Evolutionary conservation across 208 protist species (phyloP).

Genomic region (Wallacemonas rigidus): DNA sequence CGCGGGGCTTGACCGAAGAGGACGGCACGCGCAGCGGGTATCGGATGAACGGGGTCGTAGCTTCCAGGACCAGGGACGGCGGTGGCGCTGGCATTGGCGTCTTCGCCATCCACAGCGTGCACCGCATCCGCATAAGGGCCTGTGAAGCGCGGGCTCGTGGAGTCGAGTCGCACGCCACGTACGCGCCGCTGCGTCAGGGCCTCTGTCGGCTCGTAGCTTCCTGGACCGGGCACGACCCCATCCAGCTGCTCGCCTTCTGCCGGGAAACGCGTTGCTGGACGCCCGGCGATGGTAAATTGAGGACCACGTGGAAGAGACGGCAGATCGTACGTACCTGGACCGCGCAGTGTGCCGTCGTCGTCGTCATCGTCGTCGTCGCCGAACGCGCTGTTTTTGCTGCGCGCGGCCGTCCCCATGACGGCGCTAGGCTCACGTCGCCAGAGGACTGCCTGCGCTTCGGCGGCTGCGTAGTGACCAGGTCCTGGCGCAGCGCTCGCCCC

Average conservation of each 20-base stretch:
- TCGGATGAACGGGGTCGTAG: neutral
- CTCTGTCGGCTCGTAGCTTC: conserved; percentile 33
- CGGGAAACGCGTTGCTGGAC: neutral
- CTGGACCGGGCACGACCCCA: conserved; percentile 39
- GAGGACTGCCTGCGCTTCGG: conserved; percentile 3
- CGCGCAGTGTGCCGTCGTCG: neutral
- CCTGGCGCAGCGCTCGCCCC: neutral
- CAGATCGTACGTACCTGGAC: conserved; percentile 11
- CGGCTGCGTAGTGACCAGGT: conserved; percentile 5
- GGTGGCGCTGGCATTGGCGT: neutral
- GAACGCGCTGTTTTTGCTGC: neutral
- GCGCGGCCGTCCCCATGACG: conserved; percentile 32
- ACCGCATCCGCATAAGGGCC: too few relatives aligned
- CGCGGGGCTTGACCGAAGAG: conserved; percentile 21
- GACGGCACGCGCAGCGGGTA: neutral
- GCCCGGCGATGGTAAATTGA: conserved; percentile 6
- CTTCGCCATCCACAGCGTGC: neutral
- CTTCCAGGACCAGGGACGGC: conserved; percentile 29
- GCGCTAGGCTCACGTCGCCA: conserved; percentile 19
- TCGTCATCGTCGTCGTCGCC: neutral
- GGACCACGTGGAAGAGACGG: conserved; percentile 1
- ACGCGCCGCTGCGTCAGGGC: conserved; percentile 11
- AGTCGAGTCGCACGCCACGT: conserved; percentile 21
- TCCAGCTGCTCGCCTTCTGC: conserved; percentile 1
- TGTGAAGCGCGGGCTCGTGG: conserved; percentile 7